phyloP scores from a whole-genome alignment of 2,329 filamentous ascomycete species.

The Sporothrix curviconia region DNA sequence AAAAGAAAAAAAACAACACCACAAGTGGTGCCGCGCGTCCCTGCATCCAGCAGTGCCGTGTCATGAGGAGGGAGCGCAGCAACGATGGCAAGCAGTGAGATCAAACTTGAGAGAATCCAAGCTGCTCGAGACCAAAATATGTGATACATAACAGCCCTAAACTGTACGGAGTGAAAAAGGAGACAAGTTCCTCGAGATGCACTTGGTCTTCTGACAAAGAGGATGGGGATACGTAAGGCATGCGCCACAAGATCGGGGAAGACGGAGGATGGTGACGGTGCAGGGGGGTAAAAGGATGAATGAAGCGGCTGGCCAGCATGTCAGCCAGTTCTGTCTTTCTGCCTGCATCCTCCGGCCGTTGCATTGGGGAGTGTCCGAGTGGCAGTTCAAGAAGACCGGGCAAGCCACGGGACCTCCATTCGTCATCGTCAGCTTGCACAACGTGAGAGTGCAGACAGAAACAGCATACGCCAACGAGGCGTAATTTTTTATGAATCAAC shows the following conservation, averaged over 20 bases:
- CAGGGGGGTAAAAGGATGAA: neutral
- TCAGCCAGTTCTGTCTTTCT: neutral
- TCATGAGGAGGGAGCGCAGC: neutral
- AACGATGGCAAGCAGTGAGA: neutral
- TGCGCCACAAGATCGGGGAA: neutral
- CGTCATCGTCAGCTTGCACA: slow-evolving; percentile 3
- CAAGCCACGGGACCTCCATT: neutral
- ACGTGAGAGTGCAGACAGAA: too few relatives aligned
- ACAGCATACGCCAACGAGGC: too few relatives aligned
- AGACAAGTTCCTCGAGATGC: neutral
- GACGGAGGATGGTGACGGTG: neutral
- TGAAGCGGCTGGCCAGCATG: neutral
- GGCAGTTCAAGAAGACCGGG: neutral
- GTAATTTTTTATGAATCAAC: too few relatives aligned
- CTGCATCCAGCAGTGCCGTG: neutral
- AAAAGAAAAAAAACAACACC: neutral
- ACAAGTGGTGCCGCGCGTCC: neutral
- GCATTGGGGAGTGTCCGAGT: neutral
- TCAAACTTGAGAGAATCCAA: neutral
- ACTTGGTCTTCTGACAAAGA: neutral
- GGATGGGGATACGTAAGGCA: neutral
- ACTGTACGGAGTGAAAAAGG: neutral
- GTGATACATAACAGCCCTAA: too few relatives aligned
- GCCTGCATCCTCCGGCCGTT: neutral
- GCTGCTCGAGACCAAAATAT: neutral